Conservation (phyloP, 2,329 filamentous ascomycete genomes). For the Ophiognomonia clavigignenti-juglandacearum region DNA sequence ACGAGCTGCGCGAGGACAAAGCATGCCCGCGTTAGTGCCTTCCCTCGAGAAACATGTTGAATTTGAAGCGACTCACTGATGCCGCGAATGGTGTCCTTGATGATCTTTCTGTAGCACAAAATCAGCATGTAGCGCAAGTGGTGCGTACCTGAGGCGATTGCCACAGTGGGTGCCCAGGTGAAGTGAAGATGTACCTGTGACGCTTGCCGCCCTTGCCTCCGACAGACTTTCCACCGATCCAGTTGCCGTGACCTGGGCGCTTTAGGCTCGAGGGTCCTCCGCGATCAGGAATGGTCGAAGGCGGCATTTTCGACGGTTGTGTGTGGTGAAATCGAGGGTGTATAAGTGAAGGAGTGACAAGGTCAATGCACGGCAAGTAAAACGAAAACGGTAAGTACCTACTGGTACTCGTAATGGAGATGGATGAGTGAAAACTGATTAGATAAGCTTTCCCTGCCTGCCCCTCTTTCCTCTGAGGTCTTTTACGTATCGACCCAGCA, state of each 20-base stretch:
- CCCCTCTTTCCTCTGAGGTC: too few species aligned
- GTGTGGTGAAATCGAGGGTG: background rate
- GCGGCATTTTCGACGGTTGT: constrained; percentile 18
- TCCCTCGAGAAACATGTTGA: background rate
- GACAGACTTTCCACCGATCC: constrained; percentile 18
- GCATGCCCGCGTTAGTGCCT: constrained; percentile 1
- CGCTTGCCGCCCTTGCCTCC: constrained; percentile 21
- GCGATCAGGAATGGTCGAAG: constrained; percentile 22
- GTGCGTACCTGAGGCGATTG: background rate
- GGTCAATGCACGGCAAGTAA: background rate
- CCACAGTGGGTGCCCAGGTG: background rate
- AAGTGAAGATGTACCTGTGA: constrained; percentile 21
- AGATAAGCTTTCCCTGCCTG: background rate
- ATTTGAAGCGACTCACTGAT: constrained; percentile 40
- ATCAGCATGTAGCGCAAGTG: background rate
- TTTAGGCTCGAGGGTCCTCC: constrained; percentile 26
- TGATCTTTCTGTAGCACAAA: constrained; percentile 36
- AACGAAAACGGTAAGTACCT: too few species aligned
- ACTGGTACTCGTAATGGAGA: background rate
- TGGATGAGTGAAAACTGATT: background rate
- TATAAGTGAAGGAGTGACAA: background rate
- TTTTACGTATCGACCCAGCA: too few species aligned
- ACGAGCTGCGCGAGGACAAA: constrained; percentile 4
- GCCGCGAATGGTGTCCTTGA: constrained; percentile 42
- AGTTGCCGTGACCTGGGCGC: constrained; percentile 16